A percentile compares a stretch with the other conserved stretches of the same genome.
These are phyloP conservation scores for Boletus barrowsii DNA, from an alignment of 768 basidiomycete genomes.

Conservation along the genomic window DNA sequence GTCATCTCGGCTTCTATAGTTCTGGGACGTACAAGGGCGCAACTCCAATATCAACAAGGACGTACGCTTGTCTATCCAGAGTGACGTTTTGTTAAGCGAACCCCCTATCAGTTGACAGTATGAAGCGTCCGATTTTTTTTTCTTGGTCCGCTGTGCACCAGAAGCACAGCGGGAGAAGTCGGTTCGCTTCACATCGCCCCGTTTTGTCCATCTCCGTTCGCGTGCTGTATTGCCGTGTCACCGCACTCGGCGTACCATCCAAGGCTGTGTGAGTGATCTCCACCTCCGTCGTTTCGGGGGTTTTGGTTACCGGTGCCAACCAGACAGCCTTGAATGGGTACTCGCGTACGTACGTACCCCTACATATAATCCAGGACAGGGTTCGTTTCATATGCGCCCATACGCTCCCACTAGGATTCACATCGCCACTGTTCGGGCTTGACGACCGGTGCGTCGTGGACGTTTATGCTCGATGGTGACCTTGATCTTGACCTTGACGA, in stretches of 20 bases:
- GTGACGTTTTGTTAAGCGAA: not conserved
- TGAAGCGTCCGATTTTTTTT: slow-evolving; percentile 1
- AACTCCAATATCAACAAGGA: no score
- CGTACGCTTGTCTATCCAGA: not conserved
- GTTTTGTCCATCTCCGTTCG: slow-evolving; percentile 2
- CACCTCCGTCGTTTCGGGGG: slow-evolving; percentile 15
- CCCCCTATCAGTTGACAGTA: slow-evolving; percentile 10
- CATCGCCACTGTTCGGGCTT: not conserved
- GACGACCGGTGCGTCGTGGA: not conserved
- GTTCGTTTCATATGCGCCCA: slow-evolving; percentile 9
- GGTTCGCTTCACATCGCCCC: not conserved
- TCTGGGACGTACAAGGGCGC: slow-evolving; percentile 3
- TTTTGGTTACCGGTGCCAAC: slow-evolving; percentile 1
- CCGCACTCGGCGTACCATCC: not conserved
- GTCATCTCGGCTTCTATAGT: not conserved
- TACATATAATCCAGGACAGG: not conserved
- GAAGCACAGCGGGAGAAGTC: not conserved
- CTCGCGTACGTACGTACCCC: slow-evolving; percentile 3
- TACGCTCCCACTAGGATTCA: not conserved
- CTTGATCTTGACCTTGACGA: not conserved
- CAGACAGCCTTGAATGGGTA: not conserved
- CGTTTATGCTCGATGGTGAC: not conserved
- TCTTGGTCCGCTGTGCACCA: slow-evolving; percentile 1
- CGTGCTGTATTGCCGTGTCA: not conserved
- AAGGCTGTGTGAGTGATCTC: slow-evolving; percentile 13